Conservation (phyloP, 352 stramenopile species). For the Phytophthora tubulina region DNA sequence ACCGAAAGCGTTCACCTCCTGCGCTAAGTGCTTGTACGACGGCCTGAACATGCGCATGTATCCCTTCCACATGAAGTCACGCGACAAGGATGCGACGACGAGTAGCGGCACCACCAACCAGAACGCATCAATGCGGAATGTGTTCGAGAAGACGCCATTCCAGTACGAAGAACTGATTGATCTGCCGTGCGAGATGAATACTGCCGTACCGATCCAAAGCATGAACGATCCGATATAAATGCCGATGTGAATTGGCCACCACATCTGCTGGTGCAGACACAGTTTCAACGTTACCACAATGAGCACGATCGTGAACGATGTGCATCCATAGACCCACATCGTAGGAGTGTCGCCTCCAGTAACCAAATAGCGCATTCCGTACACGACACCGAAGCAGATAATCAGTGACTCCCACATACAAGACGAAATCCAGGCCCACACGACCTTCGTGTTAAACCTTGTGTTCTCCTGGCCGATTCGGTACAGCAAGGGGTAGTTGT, state of each 20-base stretch:
- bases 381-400: constrained; percentile 88
- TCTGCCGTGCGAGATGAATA: constrained; percentile 75
- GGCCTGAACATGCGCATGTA: constrained; percentile 84
- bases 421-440: constrained; percentile 85
- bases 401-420: constrained; percentile 87
- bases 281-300: constrained; percentile 97
- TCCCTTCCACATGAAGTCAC: constrained; percentile 87
- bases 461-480: constrained; percentile 86
- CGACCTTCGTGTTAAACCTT: constrained; percentile 88
- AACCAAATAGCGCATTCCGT: constrained; percentile 81
- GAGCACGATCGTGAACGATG: constrained; percentile 94
- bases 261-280: constrained; percentile 88
- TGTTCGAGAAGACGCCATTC: constrained; percentile 84
- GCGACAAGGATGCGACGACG: constrained; percentile 71
- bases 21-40: constrained; percentile 88
- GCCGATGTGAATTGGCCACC: constrained; percentile 75
- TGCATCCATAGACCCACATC: constrained; percentile 95
- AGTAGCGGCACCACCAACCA: constrained; percentile 84
- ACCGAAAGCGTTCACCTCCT: constrained; percentile 81
- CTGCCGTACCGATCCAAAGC: constrained; percentile 79
- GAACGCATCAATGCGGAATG: constrained; percentile 74
- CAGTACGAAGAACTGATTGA: constrained; percentile 86
- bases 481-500: constrained; percentile 85
- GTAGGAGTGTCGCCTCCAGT: constrained; percentile 89
- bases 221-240: constrained; percentile 76